Evolutionary conservation across 2,329 filamentous ascomycete genomes (phyloP).

Genomic region (Zymoseptoria pseudotritici): DNA sequence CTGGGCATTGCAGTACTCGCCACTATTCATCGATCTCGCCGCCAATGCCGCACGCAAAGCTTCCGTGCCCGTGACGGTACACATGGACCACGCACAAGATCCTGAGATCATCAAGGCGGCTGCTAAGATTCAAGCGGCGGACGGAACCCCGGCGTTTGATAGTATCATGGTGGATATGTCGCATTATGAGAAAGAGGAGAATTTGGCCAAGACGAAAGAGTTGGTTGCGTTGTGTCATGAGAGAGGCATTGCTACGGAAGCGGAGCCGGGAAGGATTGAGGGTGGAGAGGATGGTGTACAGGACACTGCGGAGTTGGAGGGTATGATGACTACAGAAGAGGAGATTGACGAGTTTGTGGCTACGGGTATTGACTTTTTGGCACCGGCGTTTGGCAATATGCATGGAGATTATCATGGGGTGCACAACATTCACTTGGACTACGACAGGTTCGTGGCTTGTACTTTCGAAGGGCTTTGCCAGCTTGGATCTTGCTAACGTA

Average conservation of each 20-base stretch:
- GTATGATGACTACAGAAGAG: slow-evolving; percentile 24
- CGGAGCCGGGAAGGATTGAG: slow-evolving; percentile 28
- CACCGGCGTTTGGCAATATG: slow-evolving; percentile 27
- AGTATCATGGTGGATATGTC: slow-evolving; percentile 52
- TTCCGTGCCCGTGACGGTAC: slow-evolving; percentile 38
- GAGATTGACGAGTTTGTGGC: slow-evolving; percentile 25
- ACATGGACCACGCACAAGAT: slow-evolving; percentile 43
- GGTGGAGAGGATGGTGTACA: slow-evolving; percentile 29
- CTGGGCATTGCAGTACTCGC: slow-evolving; percentile 63
- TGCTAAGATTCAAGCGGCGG: slow-evolving; percentile 27
- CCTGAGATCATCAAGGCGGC: slow-evolving; percentile 30
- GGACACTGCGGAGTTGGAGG: slow-evolving; percentile 24
- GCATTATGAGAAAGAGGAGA: slow-evolving; percentile 29
- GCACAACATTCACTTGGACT: slow-evolving; percentile 54
- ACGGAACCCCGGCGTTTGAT: slow-evolving; percentile 49
- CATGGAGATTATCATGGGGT: slow-evolving; percentile 50
- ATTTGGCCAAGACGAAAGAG: slow-evolving; percentile 24
- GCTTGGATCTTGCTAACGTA: not conserved
- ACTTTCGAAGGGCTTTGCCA: not conserved
- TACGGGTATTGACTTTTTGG: slow-evolving; percentile 27
- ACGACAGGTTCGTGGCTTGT: slow-evolving; percentile 35
- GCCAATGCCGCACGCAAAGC: slow-evolving; percentile 38
- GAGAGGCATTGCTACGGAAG: slow-evolving; percentile 27
- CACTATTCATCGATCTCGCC: slow-evolving; percentile 40
- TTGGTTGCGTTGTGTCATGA: slow-evolving; percentile 24